A percentile compares a stretch with the other conserved stretches of the same genome.
Evolutionary conservation across 1,284 basidiomycete genomes (phyloP).

Genomic region (Cutaneotrichosporon daszewskae): DNA sequence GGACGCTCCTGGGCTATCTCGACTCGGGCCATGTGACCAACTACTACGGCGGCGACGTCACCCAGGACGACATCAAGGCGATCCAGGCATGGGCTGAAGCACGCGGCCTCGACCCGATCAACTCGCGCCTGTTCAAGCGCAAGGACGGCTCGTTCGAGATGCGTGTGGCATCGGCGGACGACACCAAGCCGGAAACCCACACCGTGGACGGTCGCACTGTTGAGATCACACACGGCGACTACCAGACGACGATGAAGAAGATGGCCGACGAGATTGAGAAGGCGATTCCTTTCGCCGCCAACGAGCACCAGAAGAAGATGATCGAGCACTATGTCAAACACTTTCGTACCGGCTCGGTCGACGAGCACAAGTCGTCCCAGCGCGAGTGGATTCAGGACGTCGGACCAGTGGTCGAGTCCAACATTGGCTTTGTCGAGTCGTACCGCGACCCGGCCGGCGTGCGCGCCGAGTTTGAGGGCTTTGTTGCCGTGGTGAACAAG

Average conservation of each 20-base stretch:
- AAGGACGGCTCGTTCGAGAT: slow-evolving; percentile 15
- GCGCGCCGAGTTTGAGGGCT: slow-evolving; percentile 78
- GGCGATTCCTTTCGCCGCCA: slow-evolving; percentile 67
- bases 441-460: slow-evolving; percentile 55
- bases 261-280: slow-evolving; percentile 33
- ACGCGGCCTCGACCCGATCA: slow-evolving; percentile 11
- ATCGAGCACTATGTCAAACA: slow-evolving; percentile 71
- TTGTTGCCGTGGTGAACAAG: slow-evolving; percentile 82
- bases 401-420: slow-evolving; percentile 65
- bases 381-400: slow-evolving; percentile 76
- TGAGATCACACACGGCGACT: slow-evolving; percentile 16
- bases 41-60: slow-evolving; percentile 14
- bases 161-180: slow-evolving; percentile 9
- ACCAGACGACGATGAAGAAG: slow-evolving; percentile 3
- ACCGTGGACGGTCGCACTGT: slow-evolving; percentile 7
- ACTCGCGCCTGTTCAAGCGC: slow-evolving; percentile 19
- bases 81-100: slow-evolving; percentile 13
- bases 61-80: slow-evolving; percentile 17
- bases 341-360: slow-evolving; percentile 69
- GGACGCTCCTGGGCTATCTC: slow-evolving; percentile 17
- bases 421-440: slow-evolving; percentile 54
- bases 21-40: slow-evolving; percentile 17
- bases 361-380: slow-evolving; percentile 68
- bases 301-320: slow-evolving; percentile 66
- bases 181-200: slow-evolving; percentile 2